Conservation (phyloP, 768 basidiomycete genomes). For the Suillus paluster region DNA sequence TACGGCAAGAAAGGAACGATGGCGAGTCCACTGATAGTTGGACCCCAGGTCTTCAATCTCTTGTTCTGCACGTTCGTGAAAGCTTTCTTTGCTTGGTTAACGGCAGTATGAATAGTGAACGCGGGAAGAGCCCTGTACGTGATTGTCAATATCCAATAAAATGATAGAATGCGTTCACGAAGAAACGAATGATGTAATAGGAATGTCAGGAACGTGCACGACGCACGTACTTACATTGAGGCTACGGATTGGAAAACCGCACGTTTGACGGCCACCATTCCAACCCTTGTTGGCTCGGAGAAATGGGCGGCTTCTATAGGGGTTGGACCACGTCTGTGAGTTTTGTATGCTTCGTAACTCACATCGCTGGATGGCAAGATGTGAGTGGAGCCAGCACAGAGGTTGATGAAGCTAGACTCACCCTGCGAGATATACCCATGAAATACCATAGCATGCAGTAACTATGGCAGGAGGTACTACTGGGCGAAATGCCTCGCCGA, state of each 20-base stretch:
- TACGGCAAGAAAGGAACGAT: constrained; percentile 77
- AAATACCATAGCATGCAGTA: constrained; percentile 78
- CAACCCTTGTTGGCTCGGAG: constrained; percentile 69
- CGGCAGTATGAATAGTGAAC: constrained; percentile 84
- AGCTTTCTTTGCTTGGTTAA: constrained; percentile 70
- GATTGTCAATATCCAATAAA: constrained; percentile 4
- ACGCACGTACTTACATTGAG: too few relatives aligned
- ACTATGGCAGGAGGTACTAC: constrained; percentile 75
- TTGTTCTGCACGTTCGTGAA: constrained; percentile 63
- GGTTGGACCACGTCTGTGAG: constrained; percentile 67
- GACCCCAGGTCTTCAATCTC: constrained; percentile 72
- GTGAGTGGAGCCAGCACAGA: background rate
- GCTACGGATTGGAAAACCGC: constrained; percentile 82
- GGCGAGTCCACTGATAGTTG: constrained; percentile 72
- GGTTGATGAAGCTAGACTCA: constrained; percentile 24
- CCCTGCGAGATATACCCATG: constrained; percentile 81
- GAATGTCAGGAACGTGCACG: constrained; percentile 31
- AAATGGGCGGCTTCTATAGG: constrained; percentile 69
- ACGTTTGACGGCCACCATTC: constrained; percentile 75
- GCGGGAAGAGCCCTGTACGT: constrained; percentile 74
- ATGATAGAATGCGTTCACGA: background rate
- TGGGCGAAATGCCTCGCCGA: constrained; percentile 84
- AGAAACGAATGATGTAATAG: background rate
- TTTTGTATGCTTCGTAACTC: constrained; percentile 81
- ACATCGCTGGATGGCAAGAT: constrained; percentile 53